phyloP scores from a whole-genome alignment of 202 grass and related monocot species.

The Panicum hallii region DNA sequence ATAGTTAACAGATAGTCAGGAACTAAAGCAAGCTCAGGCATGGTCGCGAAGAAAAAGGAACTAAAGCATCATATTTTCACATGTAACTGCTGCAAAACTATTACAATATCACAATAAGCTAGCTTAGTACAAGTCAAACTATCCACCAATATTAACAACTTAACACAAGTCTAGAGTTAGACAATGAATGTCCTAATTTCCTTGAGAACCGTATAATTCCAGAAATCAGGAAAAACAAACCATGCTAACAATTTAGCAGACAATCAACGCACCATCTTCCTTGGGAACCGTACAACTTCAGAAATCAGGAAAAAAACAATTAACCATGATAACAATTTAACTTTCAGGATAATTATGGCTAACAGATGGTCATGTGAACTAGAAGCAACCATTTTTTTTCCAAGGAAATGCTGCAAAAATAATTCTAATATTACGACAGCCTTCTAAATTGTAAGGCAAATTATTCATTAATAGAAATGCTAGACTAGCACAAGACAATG shows the following conservation, averaged over 20 bases:
- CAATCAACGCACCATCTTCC: background rate
- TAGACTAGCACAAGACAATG: background rate
- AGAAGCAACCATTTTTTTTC: background rate
- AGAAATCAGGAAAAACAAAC: background rate
- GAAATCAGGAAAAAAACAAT: background rate
- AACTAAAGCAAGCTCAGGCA: too few species aligned
- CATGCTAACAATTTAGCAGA: background rate
- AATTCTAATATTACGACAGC: background rate
- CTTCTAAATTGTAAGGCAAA: background rate
- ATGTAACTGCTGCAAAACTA: background rate
- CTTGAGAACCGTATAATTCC: background rate
- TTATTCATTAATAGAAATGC: background rate
- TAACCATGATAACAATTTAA: background rate
- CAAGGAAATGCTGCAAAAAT: background rate
- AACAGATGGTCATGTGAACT: background rate
- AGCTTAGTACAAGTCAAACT: background rate
- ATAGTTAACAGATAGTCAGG: background rate
- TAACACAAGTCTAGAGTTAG: background rate
- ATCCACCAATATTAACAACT: background rate
- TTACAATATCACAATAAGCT: background rate
- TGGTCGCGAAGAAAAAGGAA: too few species aligned
- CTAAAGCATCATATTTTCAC: background rate
- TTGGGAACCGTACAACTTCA: background rate
- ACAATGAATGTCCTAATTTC: background rate
- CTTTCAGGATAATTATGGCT: background rate